Evolutionary conservation across 1,139 yeast species (phyloP), one percentile per base, ranked within the genome.

Genomic region (Lizanozyma gosingica): DNA sequence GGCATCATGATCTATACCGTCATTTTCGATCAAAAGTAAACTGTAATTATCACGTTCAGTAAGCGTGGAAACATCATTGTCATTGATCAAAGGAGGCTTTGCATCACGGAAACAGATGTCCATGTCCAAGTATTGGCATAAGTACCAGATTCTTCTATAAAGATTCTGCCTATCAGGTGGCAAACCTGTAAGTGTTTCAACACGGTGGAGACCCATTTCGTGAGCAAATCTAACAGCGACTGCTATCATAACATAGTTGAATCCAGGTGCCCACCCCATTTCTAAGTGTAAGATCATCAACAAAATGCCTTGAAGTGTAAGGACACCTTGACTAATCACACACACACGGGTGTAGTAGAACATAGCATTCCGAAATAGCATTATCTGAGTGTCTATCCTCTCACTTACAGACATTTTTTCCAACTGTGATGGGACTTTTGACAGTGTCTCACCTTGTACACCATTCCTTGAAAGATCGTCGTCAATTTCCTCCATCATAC

Each of bases 161-260:
- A 59, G 55, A 3, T 53, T 47, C 4, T 62, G 63, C 36, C 76
- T 81, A 2, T 54, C 60, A 0, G 48, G 47, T 0, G 67, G 42
- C 17, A 76, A 48, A 0, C 68, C 65, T 4, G 51, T 49, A 39
- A 69, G 68, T 2, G 73, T 57, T 46, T 81, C 86, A 14, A 59
- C 60, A 32, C 86, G 59, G 51, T 83, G 84, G 17, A 84, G 59
- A 0, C 94, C 94, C 42, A 81, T 57, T 39, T 77, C 82, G 47
- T 73, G 79, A 0, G 86, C 84, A 47, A 67, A 71, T 41, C 86
- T 62, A 2, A 77, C 67, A 1, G 81, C 81, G 6, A 74, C 67
- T 0, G 80, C 60, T 0, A 69, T 54, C 9, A 80, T 50, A 33
- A 69, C 60, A 48, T 67, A 71, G 33, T 71, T 65, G 3, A 65